These are phyloP conservation scores for Recurvomyces mirabilis DNA, from an alignment of 495 filamentous ascomycete genomes.

Conservation along the genomic window DNA sequence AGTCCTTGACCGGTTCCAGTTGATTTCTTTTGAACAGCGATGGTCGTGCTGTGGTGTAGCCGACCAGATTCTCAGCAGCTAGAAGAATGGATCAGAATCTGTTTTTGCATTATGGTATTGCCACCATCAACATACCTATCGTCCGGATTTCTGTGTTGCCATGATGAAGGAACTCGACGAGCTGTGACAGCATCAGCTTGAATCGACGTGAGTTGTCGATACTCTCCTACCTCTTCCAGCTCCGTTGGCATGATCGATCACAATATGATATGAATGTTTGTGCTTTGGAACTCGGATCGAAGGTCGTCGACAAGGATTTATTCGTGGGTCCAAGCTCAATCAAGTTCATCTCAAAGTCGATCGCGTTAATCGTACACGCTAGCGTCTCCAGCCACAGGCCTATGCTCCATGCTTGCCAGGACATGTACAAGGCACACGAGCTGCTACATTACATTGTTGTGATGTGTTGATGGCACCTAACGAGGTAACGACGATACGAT, in stretches of 20 bases:
- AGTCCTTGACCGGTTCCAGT: slow-evolving; percentile 68
- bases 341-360: too few species aligned
- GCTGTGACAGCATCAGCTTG: slow-evolving; percentile 36
- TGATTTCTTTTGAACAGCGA: slow-evolving; percentile 72
- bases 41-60: slow-evolving; percentile 67
- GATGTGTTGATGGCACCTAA: not conserved
- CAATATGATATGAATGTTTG: not conserved
- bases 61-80: slow-evolving; percentile 78
- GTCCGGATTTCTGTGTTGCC: slow-evolving; percentile 76
- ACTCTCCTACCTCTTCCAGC: slow-evolving; percentile 57
- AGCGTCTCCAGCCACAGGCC: too few species aligned
- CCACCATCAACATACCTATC: slow-evolving; percentile 46
- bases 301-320: too few species aligned
- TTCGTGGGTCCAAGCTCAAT: too few species aligned
- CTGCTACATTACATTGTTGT: too few species aligned
- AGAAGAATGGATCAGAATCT: slow-evolving; percentile 12
- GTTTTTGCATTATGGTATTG: slow-evolving; percentile 6
- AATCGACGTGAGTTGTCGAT: not conserved
- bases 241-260: slow-evolving; percentile 64
- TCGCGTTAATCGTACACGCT: too few species aligned
- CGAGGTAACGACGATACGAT: slow-evolving; percentile 1
- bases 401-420: too few species aligned
- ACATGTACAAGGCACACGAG: too few species aligned
- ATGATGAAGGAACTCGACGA: slow-evolving; percentile 85
- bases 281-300: too few species aligned